Evolutionary conservation across 345 rosid genomes (phyloP).

Genomic region (Triadica sebifera): DNA sequence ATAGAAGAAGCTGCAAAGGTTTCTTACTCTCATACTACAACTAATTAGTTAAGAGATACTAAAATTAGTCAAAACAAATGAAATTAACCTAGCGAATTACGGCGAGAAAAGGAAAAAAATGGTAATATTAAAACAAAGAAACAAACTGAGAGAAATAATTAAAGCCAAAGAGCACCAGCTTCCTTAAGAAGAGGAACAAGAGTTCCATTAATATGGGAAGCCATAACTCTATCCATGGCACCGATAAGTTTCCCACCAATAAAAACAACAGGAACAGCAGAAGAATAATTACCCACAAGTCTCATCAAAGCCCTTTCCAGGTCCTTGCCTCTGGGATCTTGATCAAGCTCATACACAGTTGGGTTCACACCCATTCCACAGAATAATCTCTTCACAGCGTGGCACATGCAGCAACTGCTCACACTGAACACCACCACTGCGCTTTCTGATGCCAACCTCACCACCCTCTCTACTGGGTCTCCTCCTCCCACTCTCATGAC

Average conservation of each 20-base stretch:
- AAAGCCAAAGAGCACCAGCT: slow-evolving; percentile 80
- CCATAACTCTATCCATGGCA: slow-evolving; percentile 64
- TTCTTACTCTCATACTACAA: too few species aligned
- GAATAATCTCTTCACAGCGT: slow-evolving; percentile 62
- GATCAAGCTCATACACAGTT: slow-evolving; percentile 57
- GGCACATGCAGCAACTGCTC: slow-evolving; percentile 72
- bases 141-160: neutral
- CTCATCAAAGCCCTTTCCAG: slow-evolving; percentile 45
- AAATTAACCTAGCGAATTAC: neutral
- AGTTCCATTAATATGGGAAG: slow-evolving; percentile 60
- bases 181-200: slow-evolving; percentile 69
- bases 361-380: slow-evolving; percentile 75
- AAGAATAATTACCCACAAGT: slow-evolving; percentile 18
- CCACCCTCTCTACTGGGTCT: slow-evolving; percentile 49
- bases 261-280: slow-evolving; percentile 51
- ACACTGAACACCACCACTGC: slow-evolving; percentile 69
- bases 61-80: too few species aligned
- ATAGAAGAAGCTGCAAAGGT: too few species aligned
- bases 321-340: slow-evolving; percentile 56
- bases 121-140: too few species aligned
- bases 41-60: too few species aligned
- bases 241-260: slow-evolving; percentile 67
- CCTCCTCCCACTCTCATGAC: slow-evolving; percentile 14
- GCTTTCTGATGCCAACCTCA: slow-evolving; percentile 52
- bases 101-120: neutral